Conservation (phyloP, 768 basidiomycete genomes). For the Suillus luteus region DNA sequence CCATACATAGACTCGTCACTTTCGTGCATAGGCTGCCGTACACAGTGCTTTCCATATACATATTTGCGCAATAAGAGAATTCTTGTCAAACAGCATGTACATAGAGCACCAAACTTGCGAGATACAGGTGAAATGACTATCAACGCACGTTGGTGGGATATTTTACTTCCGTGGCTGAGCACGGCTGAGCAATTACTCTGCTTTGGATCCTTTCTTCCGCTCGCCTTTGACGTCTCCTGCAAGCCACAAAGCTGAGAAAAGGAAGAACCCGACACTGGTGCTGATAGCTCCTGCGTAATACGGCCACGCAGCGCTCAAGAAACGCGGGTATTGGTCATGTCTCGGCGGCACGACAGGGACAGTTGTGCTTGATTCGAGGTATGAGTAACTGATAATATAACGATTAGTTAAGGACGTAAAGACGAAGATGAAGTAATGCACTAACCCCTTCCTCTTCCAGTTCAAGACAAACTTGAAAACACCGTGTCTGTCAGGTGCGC, state of each 20-base stretch:
- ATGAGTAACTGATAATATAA: conserved; percentile 57
- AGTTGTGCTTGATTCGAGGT: conserved; percentile 69
- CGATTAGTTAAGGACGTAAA: background rate
- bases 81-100: conserved; percentile 7
- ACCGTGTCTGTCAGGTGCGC: conserved; percentile 92
- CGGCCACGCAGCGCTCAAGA: conserved; percentile 94
- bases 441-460: conserved; percentile 87
- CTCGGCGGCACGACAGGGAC: conserved; percentile 90
- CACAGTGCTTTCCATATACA: conserved; percentile 31
- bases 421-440: conserved; percentile 7
- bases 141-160: background rate
- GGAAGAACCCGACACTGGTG: conserved; percentile 80
- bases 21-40: conserved; percentile 11
- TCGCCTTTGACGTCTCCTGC: conserved; percentile 74
- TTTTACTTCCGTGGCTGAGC: conserved; percentile 7
- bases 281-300: conserved; percentile 92
- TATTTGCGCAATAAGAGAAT: conserved; percentile 8
- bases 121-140: background rate
- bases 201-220: conserved; percentile 48
- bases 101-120: conserved; percentile 2
- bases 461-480: conserved; percentile 97
- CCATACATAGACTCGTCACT: background rate
- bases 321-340: conserved; percentile 95
- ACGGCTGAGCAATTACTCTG: conserved; percentile 21
- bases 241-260: conserved; percentile 88